Conservation (phyloP, 2,329 filamentous ascomycete genomes). For the Thermomyces lanuginosus region DNA sequence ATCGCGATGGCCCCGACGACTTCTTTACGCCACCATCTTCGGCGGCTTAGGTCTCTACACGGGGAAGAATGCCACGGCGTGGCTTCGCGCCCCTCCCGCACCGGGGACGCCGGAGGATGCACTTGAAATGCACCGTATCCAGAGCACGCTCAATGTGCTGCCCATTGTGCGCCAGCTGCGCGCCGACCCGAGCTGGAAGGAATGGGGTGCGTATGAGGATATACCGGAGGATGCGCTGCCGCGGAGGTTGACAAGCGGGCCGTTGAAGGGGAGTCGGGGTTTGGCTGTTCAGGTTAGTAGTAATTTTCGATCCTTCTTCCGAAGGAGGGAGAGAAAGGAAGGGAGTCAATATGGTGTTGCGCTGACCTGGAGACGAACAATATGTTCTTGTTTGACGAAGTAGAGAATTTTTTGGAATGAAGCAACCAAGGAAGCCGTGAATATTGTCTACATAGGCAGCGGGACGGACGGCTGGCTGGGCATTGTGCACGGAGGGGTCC, state of each 20-base stretch:
- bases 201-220: conserved; percentile 23
- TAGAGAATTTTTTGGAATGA: conserved; percentile 51
- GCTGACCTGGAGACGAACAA: neutral
- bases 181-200: conserved; percentile 23
- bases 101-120: conserved; percentile 22
- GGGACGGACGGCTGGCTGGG: conserved; percentile 53
- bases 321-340: too few relatives aligned
- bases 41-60: conserved; percentile 15
- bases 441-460: conserved; percentile 52
- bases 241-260: conserved; percentile 22
- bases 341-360: neutral
- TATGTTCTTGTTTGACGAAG: too few relatives aligned
- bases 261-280: conserved; percentile 24
- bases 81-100: conserved; percentile 11
- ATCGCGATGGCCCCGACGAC: conserved; percentile 20
- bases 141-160: conserved; percentile 17
- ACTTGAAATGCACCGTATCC: conserved; percentile 14
- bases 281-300: conserved; percentile 24
- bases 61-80: conserved; percentile 13
- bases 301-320: conserved; percentile 5
- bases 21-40: conserved; percentile 21
- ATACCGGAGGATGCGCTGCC: conserved; percentile 20
- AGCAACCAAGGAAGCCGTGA: conserved; percentile 40
- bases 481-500: conserved; percentile 53
- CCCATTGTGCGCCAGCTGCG: conserved; percentile 24